A percentile compares a stretch with the other conserved stretches of the same genome.
phyloP scores from a whole-genome alignment of 2,329 filamentous ascomycete species.

The Ceratocystis huliohia region DNA sequence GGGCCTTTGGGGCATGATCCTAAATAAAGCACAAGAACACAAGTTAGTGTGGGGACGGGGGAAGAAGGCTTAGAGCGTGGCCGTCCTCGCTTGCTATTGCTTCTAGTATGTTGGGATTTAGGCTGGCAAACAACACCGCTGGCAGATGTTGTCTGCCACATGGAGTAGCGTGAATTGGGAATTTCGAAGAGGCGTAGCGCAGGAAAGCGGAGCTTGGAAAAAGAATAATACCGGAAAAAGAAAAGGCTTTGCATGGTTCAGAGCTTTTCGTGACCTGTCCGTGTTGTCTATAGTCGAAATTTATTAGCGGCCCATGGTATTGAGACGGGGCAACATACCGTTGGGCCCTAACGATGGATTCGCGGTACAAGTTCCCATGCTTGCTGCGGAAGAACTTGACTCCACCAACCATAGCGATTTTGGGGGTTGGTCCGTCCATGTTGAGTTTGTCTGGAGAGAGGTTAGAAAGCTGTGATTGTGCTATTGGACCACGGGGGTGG shows the following conservation, averaged over 20 bases:
- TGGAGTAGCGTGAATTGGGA: constrained; percentile 4
- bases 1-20: constrained; percentile 78
- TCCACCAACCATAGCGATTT: constrained; percentile 57
- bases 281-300: constrained; percentile 32
- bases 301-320: constrained; percentile 30
- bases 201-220: constrained; percentile 20
- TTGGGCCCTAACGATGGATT: constrained; percentile 61
- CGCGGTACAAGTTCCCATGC: constrained; percentile 71
- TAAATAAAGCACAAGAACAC: constrained; percentile 31
- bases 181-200: constrained; percentile 7
- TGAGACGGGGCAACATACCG: constrained; percentile 43
- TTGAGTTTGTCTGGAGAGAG: constrained; percentile 29
- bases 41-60: constrained; percentile 32
- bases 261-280: constrained; percentile 53
- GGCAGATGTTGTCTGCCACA: background rate
- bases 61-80: background rate
- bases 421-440: constrained; percentile 53
- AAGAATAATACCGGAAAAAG: constrained; percentile 53
- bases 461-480: constrained; percentile 32
- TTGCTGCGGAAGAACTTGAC: constrained; percentile 78
- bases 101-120: background rate
- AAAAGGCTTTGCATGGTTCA: constrained; percentile 61
- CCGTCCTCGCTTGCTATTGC: constrained; percentile 3
- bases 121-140: background rate
- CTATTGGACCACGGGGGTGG: background rate